phyloP scores from a whole-genome alignment of 139 green algal genomes.

The Axilococcus clingmanii region DNA sequence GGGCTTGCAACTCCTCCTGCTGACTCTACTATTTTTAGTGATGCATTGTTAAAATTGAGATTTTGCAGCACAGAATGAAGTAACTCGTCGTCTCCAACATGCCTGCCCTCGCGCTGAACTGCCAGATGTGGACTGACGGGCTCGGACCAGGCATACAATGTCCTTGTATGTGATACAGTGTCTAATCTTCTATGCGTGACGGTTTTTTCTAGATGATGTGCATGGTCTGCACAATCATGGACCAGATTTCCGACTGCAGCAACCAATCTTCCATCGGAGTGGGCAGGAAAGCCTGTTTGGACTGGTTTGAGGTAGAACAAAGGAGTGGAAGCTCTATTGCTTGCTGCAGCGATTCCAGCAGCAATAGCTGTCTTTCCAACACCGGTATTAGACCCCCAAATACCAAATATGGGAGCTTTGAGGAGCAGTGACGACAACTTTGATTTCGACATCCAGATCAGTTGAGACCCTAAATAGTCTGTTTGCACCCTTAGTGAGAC shows the following conservation, averaged over 20 bases:
- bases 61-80: slow-evolving; percentile 16
- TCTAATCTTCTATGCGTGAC: neutral
- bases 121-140: slow-evolving; percentile 76
- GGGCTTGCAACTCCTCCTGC: slow-evolving; percentile 83
- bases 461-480: too few relatives aligned
- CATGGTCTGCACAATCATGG: neutral
- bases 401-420: slow-evolving; percentile 19
- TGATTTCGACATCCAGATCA: too few relatives aligned
- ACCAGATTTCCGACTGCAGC: slow-evolving; percentile 10
- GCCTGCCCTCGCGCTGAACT: slow-evolving; percentile 43
- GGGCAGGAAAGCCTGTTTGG: slow-evolving; percentile 86
- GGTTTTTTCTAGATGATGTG: slow-evolving; percentile 2
- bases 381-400: slow-evolving; percentile 92
- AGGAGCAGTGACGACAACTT: too few relatives aligned
- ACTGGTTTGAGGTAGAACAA: slow-evolving; percentile 90
- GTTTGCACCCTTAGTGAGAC: too few relatives aligned
- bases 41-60: slow-evolving; percentile 22
- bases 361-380: slow-evolving; percentile 92
- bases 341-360: slow-evolving; percentile 45
- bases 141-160: slow-evolving; percentile 52
- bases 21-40: slow-evolving; percentile 77
- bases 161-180: slow-evolving; percentile 10
- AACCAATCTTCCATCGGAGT: slow-evolving; percentile 69
- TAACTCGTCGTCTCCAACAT: slow-evolving; percentile 40
- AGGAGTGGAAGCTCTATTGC: slow-evolving; percentile 25